These are phyloP conservation scores for Citrus sp. DNA, from an alignment of 345 rosid genomes.

Conservation along the genomic window DNA sequence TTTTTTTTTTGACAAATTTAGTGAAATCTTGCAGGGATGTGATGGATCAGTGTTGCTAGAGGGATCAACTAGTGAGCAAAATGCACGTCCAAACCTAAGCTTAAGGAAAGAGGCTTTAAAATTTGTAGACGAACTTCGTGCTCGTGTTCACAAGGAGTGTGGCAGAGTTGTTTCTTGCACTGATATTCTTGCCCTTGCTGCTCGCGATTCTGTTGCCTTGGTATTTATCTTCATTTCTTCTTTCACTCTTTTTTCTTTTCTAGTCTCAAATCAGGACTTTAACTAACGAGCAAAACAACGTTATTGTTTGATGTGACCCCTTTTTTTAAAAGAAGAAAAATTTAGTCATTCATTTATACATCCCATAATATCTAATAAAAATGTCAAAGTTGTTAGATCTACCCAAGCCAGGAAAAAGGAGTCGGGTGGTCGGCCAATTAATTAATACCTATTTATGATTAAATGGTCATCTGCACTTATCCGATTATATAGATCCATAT, in stretches of 20 bases:
- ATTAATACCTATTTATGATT: too few relatives aligned
- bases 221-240: constrained; percentile 18
- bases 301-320: too few relatives aligned
- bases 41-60: constrained; percentile 81
- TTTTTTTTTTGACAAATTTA: not conserved
- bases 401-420: too few relatives aligned
- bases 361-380: too few relatives aligned
- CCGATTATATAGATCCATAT: too few relatives aligned
- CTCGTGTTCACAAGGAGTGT: constrained; percentile 34
- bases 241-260: not conserved
- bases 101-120: constrained; percentile 39
- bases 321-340: too few relatives aligned
- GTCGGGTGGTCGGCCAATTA: too few relatives aligned
- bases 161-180: constrained; percentile 59
- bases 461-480: too few relatives aligned
- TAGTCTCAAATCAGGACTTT: not conserved
- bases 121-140: constrained; percentile 46
- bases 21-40: constrained; percentile 53
- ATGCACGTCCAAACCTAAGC: constrained; percentile 55
- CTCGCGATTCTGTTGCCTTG: constrained; percentile 59
- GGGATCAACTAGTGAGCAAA: constrained; percentile 80
- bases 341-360: too few relatives aligned
- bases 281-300: too few relatives aligned
- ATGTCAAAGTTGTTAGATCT: too few relatives aligned
- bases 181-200: constrained; percentile 51